A percentile compares a stretch with the other conserved stretches of the same genome.
Evolutionary conservation across 208 protist genomes (phyloP).

Genomic region (Leishmania braziliensis): DNA sequence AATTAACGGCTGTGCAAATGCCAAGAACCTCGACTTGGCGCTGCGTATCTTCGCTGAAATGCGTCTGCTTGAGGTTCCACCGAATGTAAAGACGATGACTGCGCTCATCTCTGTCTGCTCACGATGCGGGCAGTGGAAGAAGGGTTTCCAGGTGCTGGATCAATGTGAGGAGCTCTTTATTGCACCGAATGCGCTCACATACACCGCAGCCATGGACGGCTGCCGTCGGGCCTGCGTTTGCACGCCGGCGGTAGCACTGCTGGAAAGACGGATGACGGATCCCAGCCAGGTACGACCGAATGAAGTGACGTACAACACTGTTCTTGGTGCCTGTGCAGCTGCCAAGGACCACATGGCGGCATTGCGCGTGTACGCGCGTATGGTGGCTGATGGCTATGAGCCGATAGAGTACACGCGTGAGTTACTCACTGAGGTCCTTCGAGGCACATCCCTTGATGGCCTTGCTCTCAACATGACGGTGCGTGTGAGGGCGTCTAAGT

Average conservation of each 20-base stretch:
- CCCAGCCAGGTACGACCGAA: constrained; percentile 72
- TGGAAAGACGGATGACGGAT: constrained; percentile 58
- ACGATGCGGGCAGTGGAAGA: constrained; percentile 67
- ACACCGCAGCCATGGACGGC: constrained; percentile 90
- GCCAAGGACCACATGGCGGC: constrained; percentile 53
- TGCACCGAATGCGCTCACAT: constrained; percentile 87
- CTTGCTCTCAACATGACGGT: constrained; percentile 64
- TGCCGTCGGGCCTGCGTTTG: constrained; percentile 77
- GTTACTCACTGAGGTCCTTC: constrained; percentile 56
- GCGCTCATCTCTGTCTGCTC: constrained; percentile 67
- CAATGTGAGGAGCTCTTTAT: constrained; percentile 80
- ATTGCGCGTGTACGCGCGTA: constrained; percentile 74
- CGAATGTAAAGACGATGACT: constrained; percentile 85
- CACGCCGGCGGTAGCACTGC: constrained; percentile 58
- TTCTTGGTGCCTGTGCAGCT: constrained; percentile 65
- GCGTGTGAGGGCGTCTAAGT: constrained; percentile 42
- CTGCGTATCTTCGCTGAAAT: constrained; percentile 82
- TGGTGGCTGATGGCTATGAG: constrained; percentile 79
- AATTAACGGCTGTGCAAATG: constrained; percentile 68
- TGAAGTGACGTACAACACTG: constrained; percentile 87
- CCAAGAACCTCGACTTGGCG: constrained; percentile 55
- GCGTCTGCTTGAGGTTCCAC: constrained; percentile 67
- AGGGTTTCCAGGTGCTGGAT: constrained; percentile 69
- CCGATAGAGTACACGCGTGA: constrained; percentile 72
- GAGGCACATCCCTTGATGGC: constrained; percentile 59